Percentiles rank a stretch among this genome's conserved stretches.
Evolutionary conservation across 2,329 filamentous ascomycete species (phyloP).

Genomic region (Helotiales sp.): DNA sequence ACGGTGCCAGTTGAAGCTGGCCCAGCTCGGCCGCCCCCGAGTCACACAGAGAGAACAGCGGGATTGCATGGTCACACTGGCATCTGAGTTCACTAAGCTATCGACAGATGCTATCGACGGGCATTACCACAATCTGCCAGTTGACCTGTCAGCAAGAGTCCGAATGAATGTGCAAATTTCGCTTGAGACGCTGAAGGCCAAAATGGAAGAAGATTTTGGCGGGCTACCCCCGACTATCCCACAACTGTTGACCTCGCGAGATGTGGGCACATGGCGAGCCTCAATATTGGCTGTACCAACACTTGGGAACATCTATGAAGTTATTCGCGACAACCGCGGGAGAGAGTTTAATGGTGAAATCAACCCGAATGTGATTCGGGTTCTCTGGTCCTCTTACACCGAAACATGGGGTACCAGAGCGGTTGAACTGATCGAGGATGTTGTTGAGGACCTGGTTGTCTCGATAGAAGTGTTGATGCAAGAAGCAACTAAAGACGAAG

Average conservation of each 20-base stretch:
- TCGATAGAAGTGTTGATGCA: not conserved
- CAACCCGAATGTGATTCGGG: constrained; percentile 10
- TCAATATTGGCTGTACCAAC: not conserved
- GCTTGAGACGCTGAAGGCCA: constrained; percentile 1
- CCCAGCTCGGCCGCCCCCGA: constrained; percentile 16
- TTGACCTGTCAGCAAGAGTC: constrained; percentile 18
- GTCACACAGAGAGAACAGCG: constrained; percentile 9
- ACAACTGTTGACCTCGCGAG: not conserved
- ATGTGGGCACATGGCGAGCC: not conserved
- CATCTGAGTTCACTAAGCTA: constrained; percentile 19
- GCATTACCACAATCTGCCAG: constrained; percentile 19
- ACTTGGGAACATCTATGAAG: not conserved
- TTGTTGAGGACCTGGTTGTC: not conserved
- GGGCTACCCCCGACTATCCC: not conserved
- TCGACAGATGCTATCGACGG: constrained; percentile 24
- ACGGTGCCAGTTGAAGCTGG: not conserved
- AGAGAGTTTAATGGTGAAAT: constrained; percentile 17
- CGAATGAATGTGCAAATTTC: not conserved
- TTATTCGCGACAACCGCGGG: constrained; percentile 15
- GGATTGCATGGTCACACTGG: constrained; percentile 10
- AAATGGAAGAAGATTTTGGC: not conserved
- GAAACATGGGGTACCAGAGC: not conserved
- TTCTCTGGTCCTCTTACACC: not conserved
- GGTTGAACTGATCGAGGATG: not conserved
- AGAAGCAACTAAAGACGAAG: not conserved